phyloP scores from a whole-genome alignment of 768 basidiomycete genomes.

The Lyophyllum decastes region DNA sequence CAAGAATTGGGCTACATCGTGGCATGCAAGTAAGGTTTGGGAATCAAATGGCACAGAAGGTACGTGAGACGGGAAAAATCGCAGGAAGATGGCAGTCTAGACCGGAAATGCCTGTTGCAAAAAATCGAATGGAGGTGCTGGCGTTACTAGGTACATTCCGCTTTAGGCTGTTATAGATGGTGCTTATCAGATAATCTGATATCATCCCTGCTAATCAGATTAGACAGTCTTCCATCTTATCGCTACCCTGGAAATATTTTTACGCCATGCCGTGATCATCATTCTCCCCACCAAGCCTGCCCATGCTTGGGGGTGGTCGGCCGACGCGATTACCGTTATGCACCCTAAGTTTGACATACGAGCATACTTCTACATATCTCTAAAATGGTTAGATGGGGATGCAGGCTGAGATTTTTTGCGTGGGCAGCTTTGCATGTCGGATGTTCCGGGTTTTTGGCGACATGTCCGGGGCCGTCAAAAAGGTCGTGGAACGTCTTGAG shows the following conservation, averaged over 20 bases:
- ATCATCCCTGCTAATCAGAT: background rate
- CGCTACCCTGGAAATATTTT: background rate
- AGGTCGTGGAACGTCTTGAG: background rate
- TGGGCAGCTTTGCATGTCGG: background rate
- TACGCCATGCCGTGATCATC: background rate
- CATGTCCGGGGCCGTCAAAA: background rate
- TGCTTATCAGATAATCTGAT: constrained; percentile 11
- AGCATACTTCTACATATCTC: no score
- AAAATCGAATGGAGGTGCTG: background rate
- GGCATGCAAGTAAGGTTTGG: background rate
- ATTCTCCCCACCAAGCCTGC: no score
- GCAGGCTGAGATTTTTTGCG: background rate
- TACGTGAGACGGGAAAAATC: background rate
- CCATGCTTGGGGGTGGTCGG: no score
- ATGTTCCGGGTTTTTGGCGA: background rate
- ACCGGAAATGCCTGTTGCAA: background rate
- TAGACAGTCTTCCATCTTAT: constrained; percentile 7
- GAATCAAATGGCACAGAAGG: background rate
- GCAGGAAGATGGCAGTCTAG: background rate
- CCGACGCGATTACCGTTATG: no score
- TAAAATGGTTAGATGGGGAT: background rate
- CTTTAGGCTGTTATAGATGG: background rate
- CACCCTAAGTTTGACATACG: no score
- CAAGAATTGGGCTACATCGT: background rate
- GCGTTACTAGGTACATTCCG: background rate